Conservation (phyloP, 2,329 filamentous ascomycete genomes). For the Leptographium lundbergii region DNA sequence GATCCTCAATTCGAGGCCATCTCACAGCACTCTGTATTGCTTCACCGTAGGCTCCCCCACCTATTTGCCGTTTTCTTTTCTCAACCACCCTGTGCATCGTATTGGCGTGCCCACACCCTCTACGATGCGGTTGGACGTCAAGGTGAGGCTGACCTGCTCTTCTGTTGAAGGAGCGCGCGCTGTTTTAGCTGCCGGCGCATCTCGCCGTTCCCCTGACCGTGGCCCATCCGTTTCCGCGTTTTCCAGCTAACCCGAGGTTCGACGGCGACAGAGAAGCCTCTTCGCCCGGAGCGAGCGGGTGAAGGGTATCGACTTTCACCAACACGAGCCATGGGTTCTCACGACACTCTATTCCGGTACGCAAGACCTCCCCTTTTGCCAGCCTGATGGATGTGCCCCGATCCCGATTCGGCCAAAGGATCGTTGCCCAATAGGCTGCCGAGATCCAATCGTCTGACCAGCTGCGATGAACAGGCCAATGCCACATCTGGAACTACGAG, state of each 20-base stretch:
- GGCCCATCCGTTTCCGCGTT: too few species aligned
- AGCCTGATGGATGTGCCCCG: neutral
- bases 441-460: neutral
- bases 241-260: neutral
- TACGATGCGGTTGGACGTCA: constrained; percentile 15
- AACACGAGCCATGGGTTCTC: constrained; percentile 26
- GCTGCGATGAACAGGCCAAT: constrained; percentile 57
- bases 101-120: constrained; percentile 1
- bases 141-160: constrained; percentile 5
- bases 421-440: neutral
- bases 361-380: constrained; percentile 20
- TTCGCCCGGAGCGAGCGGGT: constrained; percentile 14
- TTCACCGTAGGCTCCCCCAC: constrained; percentile 2
- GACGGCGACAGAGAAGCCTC: constrained; percentile 10
- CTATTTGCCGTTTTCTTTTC: neutral
- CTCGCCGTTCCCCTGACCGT: neutral
- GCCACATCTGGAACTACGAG: constrained; percentile 98
- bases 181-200: neutral
- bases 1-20: neutral
- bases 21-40: neutral
- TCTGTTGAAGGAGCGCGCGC: neutral
- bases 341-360: constrained; percentile 89
- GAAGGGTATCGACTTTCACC: constrained; percentile 15
- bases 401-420: neutral
- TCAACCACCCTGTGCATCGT: neutral